Conservation (phyloP, 140 eudicot species). For the Anethum foeniculum region DNA sequence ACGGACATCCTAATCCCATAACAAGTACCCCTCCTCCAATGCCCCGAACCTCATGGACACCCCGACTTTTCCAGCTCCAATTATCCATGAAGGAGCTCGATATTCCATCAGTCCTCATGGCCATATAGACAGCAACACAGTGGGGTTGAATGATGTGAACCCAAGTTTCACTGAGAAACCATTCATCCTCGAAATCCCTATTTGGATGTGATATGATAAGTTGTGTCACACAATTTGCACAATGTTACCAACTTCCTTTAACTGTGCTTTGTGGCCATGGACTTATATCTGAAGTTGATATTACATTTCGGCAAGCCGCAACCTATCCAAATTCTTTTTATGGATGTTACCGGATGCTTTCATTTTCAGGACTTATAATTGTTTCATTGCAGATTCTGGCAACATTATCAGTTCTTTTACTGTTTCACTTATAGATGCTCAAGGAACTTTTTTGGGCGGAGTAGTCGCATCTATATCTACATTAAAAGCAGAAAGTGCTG, state of each 20-base stretch:
- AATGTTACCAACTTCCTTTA: not conserved
- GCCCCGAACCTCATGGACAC: not conserved
- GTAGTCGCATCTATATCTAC: not conserved
- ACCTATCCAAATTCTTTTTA: not conserved
- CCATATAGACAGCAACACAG: not conserved
- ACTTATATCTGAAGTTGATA: not conserved
- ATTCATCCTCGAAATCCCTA: not conserved
- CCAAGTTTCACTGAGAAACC: not conserved
- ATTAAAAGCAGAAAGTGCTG: not conserved
- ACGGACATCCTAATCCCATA: not conserved
- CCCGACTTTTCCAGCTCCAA: not conserved
- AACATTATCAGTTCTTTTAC: not conserved
- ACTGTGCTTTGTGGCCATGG: not conserved
- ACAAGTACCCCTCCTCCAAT: not conserved
- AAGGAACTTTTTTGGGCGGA: not conserved
- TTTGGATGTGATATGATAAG: not conserved
- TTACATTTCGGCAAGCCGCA: accelerated
- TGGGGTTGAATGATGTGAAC: not conserved
- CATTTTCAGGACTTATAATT: not conserved
- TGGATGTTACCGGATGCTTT: not conserved
- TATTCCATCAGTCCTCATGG: not conserved
- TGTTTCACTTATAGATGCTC: not conserved
- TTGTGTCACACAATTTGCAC: not conserved
- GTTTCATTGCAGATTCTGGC: not conserved
- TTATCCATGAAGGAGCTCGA: not conserved